Conservation (phyloP, 768 basidiomycete genomes). For the Leccinum barrowsii region DNA sequence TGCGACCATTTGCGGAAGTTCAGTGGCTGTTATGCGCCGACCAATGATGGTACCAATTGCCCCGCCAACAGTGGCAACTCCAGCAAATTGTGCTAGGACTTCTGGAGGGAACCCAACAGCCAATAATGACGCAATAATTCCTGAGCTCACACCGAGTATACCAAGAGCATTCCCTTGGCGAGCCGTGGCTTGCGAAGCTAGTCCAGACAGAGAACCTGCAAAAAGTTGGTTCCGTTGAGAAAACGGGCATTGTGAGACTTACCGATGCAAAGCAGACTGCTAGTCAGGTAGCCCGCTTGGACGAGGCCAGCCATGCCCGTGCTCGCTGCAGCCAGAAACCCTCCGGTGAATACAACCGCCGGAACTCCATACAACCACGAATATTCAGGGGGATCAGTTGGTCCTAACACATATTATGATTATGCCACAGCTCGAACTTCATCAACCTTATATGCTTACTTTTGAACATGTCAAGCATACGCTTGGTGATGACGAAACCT, state of each 20-base stretch:
- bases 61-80: constrained; percentile 72
- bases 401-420: constrained; percentile 42
- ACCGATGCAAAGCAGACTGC: constrained; percentile 86
- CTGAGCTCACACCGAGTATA: constrained; percentile 78
- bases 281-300: constrained; percentile 83
- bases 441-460: constrained; percentile 39
- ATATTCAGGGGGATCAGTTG: constrained; percentile 85
- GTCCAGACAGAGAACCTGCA: constrained; percentile 72
- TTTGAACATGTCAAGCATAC: constrained; percentile 93
- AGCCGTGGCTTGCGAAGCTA: constrained; percentile 77
- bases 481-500: constrained; percentile 85
- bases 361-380: constrained; percentile 80
- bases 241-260: constrained; percentile 4
- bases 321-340: constrained; percentile 76
- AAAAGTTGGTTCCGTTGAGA: neutral
- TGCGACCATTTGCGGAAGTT: constrained; percentile 80
- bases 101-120: constrained; percentile 81
- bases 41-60: constrained; percentile 70
- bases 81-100: constrained; percentile 74
- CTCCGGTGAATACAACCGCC: constrained; percentile 78
- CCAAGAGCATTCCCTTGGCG: constrained; percentile 88
- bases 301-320: constrained; percentile 85
- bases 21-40: constrained; percentile 80
- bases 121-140: constrained; percentile 73
- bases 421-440: neutral